These are phyloP conservation scores for Hymenoscyphus linearis DNA, from an alignment of 2,329 filamentous ascomycete genomes.

Conservation along the genomic window DNA sequence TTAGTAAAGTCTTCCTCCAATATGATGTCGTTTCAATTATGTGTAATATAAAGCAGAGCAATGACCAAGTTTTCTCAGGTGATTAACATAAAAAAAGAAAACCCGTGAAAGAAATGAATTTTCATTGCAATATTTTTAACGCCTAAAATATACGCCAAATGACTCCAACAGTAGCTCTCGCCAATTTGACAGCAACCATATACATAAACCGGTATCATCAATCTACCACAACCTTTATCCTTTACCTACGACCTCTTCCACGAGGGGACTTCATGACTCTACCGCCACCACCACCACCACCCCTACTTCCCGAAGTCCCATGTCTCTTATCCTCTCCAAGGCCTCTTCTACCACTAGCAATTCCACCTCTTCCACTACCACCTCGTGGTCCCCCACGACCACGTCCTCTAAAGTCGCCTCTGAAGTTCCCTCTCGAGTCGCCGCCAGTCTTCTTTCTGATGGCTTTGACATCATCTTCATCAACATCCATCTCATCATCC, in stretches of 20 bases:
- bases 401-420: conserved; percentile 32
- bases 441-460: conserved; percentile 44
- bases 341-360: conserved; percentile 42
- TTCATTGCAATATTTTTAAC: background rate
- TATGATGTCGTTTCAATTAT: too few species aligned
- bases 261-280: conserved; percentile 31
- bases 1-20: too few species aligned
- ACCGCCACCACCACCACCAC: conserved; percentile 22
- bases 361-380: conserved; percentile 44
- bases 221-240: background rate
- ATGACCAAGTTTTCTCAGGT: background rate
- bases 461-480: conserved; percentile 43
- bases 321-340: conserved; percentile 38
- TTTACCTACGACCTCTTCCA: conserved; percentile 22
- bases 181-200: background rate
- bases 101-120: background rate
- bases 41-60: too few species aligned
- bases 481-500: conserved; percentile 45
- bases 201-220: conserved; percentile 6
- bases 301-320: conserved; percentile 16
- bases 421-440: conserved; percentile 27
- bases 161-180: background rate
- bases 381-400: conserved; percentile 34
- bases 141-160: background rate
- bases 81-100: background rate